Percentiles rank a stretch among this genome's conserved stretches.
These are phyloP conservation scores for Cladosporium colombiae DNA, from an alignment of 2,329 filamentous ascomycete species.

Conservation along the genomic window DNA sequence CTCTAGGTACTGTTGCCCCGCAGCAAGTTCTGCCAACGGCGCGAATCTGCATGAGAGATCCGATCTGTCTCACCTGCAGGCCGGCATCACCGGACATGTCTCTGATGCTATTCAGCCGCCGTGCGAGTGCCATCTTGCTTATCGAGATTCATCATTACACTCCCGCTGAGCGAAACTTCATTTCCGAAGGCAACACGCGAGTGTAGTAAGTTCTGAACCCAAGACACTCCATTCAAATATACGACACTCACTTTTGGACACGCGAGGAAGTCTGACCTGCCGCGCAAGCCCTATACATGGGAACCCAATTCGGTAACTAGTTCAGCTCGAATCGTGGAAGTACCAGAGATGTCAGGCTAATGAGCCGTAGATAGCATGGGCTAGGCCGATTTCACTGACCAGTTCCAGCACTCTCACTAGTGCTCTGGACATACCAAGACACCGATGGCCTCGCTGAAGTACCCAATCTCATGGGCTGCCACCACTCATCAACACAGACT, in stretches of 20 bases:
- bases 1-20: not conserved
- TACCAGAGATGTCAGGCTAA: not conserved
- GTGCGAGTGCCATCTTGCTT: not conserved
- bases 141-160: not conserved
- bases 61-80: not conserved
- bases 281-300: not conserved
- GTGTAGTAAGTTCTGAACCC: not conserved
- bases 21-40: not conserved
- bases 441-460: not conserved
- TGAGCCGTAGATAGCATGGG: not conserved
- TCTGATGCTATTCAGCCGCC: not conserved
- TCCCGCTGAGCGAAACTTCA: not conserved
- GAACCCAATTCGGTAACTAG: not conserved
- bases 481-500: not conserved
- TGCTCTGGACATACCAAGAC: not conserved
- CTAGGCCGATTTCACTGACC: not conserved
- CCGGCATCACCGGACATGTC: not conserved
- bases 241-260: not conserved
- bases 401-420: not conserved
- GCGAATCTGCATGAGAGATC: not conserved
- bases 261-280: not conserved
- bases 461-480: not conserved
- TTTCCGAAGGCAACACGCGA: not conserved
- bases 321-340: not conserved
- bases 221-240: not conserved